These are phyloP conservation scores for Actinomucor elegans DNA, from an alignment of 371 early-diverging fungal species.

Conservation along the genomic window DNA sequence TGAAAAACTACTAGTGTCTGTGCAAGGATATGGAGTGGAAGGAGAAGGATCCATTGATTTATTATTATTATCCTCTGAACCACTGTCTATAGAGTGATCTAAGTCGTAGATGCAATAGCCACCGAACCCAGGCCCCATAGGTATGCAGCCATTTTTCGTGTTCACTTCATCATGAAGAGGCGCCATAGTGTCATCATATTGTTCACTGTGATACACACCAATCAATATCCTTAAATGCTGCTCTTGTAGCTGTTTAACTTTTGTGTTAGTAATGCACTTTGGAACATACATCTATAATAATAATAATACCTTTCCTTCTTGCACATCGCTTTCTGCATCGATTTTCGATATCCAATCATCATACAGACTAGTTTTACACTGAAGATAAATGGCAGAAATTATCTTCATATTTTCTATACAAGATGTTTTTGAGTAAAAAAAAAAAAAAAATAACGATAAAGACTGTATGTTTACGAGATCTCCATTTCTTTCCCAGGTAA, in stretches of 20 bases:
- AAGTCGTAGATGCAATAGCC: neutral
- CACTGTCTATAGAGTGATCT: conserved; percentile 12
- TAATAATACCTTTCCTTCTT: conserved; percentile 64
- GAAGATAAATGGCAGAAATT: conserved; percentile 75
- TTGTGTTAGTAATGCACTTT: neutral
- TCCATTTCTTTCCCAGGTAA: conserved; percentile 82
- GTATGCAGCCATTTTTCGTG: neutral
- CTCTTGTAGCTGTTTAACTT: conserved; percentile 51
- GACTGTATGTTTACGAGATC: conserved; percentile 48
- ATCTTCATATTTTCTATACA: conserved; percentile 70
- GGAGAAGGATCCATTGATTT: too few species aligned
- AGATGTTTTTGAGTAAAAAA: neutral
- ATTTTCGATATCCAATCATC: conserved; percentile 75
- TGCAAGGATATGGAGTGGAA: neutral
- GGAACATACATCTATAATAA: neutral
- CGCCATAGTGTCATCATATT: conserved; percentile 49
- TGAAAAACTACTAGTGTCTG: neutral
- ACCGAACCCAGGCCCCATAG: neutral
- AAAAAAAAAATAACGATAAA: too few species aligned
- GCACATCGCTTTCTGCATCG: conserved; percentile 67
- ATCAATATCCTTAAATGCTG: conserved; percentile 64
- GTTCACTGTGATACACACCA: conserved; percentile 59
- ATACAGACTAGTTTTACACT: conserved; percentile 60
- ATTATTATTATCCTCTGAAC: too few species aligned
- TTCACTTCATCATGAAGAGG: conserved; percentile 25